phyloP scores from a whole-genome alignment of 2,329 filamentous ascomycete genomes.

The Juglanconis sp. region DNA sequence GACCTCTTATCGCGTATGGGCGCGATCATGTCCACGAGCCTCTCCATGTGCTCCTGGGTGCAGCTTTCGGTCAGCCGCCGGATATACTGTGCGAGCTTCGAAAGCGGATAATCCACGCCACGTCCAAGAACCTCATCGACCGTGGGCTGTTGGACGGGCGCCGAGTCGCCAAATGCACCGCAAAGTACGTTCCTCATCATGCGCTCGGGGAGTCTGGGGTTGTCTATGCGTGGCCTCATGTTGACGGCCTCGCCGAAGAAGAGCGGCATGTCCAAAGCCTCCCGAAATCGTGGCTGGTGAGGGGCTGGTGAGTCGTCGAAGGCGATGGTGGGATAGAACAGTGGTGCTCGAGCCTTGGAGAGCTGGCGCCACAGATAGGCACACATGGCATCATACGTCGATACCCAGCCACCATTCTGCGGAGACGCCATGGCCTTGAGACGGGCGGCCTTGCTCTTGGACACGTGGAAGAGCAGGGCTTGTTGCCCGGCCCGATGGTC shows the following conservation, averaged over 20 bases:
- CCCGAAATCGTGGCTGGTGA: no score
- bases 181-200: constrained; percentile 36
- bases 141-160: constrained; percentile 27
- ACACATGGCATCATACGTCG: constrained; percentile 43
- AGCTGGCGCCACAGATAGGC: constrained; percentile 41
- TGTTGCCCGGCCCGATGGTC: constrained; percentile 21
- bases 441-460: constrained; percentile 38
- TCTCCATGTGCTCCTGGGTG: constrained; percentile 29
- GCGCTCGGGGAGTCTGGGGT: constrained; percentile 26
- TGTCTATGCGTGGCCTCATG: constrained; percentile 34
- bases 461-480: constrained; percentile 39
- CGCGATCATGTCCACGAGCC: constrained; percentile 29
- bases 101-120: constrained; percentile 31
- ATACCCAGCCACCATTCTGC: constrained; percentile 36
- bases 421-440: constrained; percentile 36
- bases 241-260: constrained; percentile 37
- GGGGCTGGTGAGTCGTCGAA: no score
- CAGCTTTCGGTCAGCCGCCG: constrained; percentile 34
- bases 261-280: constrained; percentile 20
- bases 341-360: constrained; percentile 30
- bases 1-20: constrained; percentile 34
- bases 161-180: constrained; percentile 24
- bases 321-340: constrained; percentile 30
- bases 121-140: constrained; percentile 28
- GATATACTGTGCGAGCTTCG: constrained; percentile 33